Evolutionary conservation across 1,284 basidiomycete genomes (phyloP), one percentile per base, ranked within the genome.

Genomic region (Fomes fomentarius): DNA sequence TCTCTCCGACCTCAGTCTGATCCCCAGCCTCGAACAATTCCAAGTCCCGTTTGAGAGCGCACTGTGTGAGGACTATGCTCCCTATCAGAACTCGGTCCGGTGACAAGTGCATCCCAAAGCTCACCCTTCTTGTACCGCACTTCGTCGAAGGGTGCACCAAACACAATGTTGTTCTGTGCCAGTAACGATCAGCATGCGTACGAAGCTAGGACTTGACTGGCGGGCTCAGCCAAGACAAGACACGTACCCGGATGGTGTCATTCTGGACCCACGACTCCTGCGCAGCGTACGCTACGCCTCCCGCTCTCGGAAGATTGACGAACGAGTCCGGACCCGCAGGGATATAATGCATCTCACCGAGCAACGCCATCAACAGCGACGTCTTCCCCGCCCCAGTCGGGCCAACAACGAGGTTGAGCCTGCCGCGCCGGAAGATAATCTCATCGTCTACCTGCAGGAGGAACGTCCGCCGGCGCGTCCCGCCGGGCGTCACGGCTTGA

Each of bases 251-350:
- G 52, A 79, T 78, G 0, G 76, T 80, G 52, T 76, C 77, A 60
- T 84, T 86, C 62, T 80, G 77, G 4, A 87, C 84, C 89, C 89
- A 93, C 1, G 86, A 84, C 63, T 91, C 87, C 66, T 93, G 89
- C 1, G 87, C 84, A 5, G 87, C 86, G 69, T 89, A 91, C 0
- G 85, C 83, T 4, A 92, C 80, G 5, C 89, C 88, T 11, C 80
- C 78, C 1, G 73, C 69, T 8, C 87, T 77, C n/a, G 89, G 88
- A 7, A 91, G 76, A 55, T 81, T 83, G 68, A 78, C 86, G 75
- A 83, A 87, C 0, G 86, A 82, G 31, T 78, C 78, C 11, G 79
- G 74, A 6, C 75, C 74, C 9, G 72, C 67, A 4, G 82, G 77
- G 14, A 79, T 67, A 60, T 81, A 85, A 61, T 87, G 83, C 83